Evolutionary conservation across 495 filamentous ascomycete genomes (phyloP), one percentile per base, ranked within the genome.

Genomic region (Xylaria curta): DNA sequence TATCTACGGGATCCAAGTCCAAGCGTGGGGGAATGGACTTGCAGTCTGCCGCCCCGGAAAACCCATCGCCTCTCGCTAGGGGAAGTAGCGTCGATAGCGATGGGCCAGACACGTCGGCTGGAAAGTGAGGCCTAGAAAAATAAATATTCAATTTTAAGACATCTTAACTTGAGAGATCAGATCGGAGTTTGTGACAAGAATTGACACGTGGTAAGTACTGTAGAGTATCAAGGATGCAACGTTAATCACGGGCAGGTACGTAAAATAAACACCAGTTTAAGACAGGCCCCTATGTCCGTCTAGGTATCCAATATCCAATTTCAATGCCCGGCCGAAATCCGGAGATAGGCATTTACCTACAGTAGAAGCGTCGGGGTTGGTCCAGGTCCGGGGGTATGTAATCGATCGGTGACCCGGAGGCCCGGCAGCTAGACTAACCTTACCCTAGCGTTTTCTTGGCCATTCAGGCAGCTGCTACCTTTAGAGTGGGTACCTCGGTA

Each of bases 1-100:
- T 78, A 13, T 76, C 80, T 49, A 78, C 75, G 12, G 66, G 76
- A 8, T 76, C 77, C 21, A 66, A 72, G 62, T 80, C 81, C 38
- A 79, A 74, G 66, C 79, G 85, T 31, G 76, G 82, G 4, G 77
- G 80, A 7, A 76, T 77, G 17, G 85, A 87, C 42, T 84, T 82
- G 9, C 73, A 85, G 69, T 86, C 84, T 58, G 82, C 84, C 10
- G 86, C 86, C 36, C 87, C 87, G 13, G 86, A 88, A 63, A 79
- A 80, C 5, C 81, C 82, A 8, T 87, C 85, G 24, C 87, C 86
- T 21, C 75, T 89, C 72, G 83, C 82, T 24, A 82, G 79, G 65
- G 82, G 86, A 66, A 86, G 82, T 72, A 87, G 82, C 68, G 62
- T 82, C 54, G 76, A 78, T 46, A 79, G 74, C 66, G 70, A 73